These are phyloP conservation scores for Yarrowia deformans DNA, from an alignment of 805 yeast genomes.

Conservation along the genomic window DNA sequence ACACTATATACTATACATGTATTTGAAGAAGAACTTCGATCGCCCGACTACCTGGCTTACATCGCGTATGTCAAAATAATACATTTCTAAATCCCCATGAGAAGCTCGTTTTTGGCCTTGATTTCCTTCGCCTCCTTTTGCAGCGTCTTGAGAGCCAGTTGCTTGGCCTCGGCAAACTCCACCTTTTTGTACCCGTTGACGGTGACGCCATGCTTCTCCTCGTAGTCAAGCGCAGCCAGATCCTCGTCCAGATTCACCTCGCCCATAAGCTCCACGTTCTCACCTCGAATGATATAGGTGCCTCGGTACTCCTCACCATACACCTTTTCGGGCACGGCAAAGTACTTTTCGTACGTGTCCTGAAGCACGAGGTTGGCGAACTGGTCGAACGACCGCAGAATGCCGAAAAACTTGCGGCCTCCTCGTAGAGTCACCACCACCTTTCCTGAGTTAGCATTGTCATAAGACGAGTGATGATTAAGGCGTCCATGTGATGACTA, in stretches of 20 bases:
- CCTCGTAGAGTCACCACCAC: conserved; percentile 88
- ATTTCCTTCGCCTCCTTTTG: conserved; percentile 28
- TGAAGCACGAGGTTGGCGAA: conserved; percentile 92
- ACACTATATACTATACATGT: too few species aligned
- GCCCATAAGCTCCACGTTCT: conserved; percentile 91
- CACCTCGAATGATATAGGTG: conserved; percentile 90
- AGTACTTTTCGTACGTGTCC: conserved; percentile 86
- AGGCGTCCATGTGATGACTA: too few species aligned
- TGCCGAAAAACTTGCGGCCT: conserved; percentile 87
- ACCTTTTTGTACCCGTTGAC: conserved; percentile 35
- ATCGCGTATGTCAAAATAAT: too few species aligned
- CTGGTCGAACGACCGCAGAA: conserved; percentile 93
- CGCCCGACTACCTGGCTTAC: too few species aligned
- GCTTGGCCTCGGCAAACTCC: conserved; percentile 37
- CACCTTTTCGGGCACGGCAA: conserved; percentile 53
- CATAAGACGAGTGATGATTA: too few species aligned
- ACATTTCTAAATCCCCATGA: conserved; percentile 31
- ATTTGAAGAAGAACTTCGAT: too few species aligned
- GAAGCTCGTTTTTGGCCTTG: conserved; percentile 34
- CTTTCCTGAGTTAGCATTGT: conserved; percentile 52
- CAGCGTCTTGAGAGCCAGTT: conserved; percentile 11
- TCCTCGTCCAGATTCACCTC: conserved; percentile 90
- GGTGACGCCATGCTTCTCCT: conserved; percentile 37
- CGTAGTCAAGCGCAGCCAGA: conserved; percentile 41
- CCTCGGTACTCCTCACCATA: conserved; percentile 84